These are phyloP conservation scores for Calcarisporium arbuscula DNA, from an alignment of 2,329 filamentous ascomycete species.

Conservation along the genomic window DNA sequence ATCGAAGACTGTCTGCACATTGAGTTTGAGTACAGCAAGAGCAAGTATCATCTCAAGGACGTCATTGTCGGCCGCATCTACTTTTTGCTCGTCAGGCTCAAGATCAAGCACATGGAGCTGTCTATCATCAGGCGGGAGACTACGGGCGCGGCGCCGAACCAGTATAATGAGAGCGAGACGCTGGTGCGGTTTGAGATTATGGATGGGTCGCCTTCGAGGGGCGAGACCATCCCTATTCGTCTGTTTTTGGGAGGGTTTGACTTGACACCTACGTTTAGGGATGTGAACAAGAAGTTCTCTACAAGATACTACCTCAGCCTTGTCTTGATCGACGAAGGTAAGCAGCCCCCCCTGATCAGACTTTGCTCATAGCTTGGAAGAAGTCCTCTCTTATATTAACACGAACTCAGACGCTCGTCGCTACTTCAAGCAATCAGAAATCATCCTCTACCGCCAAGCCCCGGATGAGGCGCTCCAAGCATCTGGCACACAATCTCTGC, in stretches of 20 bases:
- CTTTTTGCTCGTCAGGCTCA: conserved; percentile 90
- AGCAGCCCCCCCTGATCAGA: conserved; percentile 15
- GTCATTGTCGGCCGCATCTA: conserved; percentile 98
- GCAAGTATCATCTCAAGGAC: conserved; percentile 98
- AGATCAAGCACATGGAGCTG: conserved; percentile 99
- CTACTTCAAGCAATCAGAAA: conserved; percentile 99
- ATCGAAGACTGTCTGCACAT: conserved; percentile 99
- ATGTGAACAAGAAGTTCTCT: conserved; percentile 99
- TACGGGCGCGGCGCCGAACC: conserved; percentile 91
- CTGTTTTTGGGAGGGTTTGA: conserved; percentile 97
- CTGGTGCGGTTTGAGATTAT: conserved; percentile 99
- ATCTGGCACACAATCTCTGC: conserved; percentile 34
- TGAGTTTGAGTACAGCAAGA: conserved; percentile 99
- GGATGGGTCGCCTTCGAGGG: conserved; percentile 96
- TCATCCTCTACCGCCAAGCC: conserved; percentile 86
- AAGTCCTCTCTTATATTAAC: not conserved
- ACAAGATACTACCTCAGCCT: conserved; percentile 96
- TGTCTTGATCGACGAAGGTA: conserved; percentile 91
- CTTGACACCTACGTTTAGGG: conserved; percentile 93
- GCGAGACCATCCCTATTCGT: conserved; percentile 90
- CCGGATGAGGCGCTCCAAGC: conserved; percentile 41
- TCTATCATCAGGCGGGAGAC: conserved; percentile 97
- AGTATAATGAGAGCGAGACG: conserved; percentile 99
- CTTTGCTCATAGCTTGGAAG: not conserved
- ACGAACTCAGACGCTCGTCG: conserved; percentile 68